Conservation (phyloP, 305 asterid species). For the Ilex paraguariensis region DNA sequence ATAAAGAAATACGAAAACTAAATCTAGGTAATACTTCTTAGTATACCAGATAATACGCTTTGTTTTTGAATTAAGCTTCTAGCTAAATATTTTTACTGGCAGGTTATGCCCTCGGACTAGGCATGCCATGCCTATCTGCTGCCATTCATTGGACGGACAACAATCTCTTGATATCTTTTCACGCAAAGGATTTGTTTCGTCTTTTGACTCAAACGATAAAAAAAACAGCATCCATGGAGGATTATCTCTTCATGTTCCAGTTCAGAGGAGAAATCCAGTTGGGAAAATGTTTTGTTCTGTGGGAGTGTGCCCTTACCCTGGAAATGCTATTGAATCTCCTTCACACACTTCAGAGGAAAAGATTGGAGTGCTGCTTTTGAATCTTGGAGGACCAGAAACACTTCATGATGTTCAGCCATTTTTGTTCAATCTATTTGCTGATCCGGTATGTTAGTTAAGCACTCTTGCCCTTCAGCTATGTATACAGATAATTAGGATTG, state of each 20-base stretch:
- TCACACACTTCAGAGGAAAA: conserved; percentile 50
- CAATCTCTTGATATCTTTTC: conserved; percentile 4
- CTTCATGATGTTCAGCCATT: conserved; percentile 91
- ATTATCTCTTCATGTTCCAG: conserved; percentile 27
- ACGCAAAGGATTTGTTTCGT: conserved; percentile 5
- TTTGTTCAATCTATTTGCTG: conserved; percentile 83
- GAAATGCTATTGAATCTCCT: conserved; percentile 23
- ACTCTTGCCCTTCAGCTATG: not conserved
- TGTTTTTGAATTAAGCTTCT: too few species aligned
- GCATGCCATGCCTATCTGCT: conserved; percentile 12
- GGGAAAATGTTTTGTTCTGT: conserved; percentile 47
- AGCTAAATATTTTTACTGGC: not conserved
- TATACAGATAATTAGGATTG: too few species aligned
- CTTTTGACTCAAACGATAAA: conserved; percentile 20
- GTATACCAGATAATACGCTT: too few species aligned
- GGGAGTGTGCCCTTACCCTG: conserved; percentile 40
- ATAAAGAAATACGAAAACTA: too few species aligned
- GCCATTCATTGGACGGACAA: conserved; percentile 7
- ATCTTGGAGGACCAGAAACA: conserved; percentile 96
- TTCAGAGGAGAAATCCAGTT: conserved; percentile 26
- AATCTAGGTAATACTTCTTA: too few species aligned
- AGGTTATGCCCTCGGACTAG: conserved; percentile 25
- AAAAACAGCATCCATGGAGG: conserved; percentile 21
- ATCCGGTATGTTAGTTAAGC: conserved; percentile 59
- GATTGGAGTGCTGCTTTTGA: conserved; percentile 82